phyloP scores from a whole-genome alignment of 257 asterid genomes.

The Mentha longifolia region DNA sequence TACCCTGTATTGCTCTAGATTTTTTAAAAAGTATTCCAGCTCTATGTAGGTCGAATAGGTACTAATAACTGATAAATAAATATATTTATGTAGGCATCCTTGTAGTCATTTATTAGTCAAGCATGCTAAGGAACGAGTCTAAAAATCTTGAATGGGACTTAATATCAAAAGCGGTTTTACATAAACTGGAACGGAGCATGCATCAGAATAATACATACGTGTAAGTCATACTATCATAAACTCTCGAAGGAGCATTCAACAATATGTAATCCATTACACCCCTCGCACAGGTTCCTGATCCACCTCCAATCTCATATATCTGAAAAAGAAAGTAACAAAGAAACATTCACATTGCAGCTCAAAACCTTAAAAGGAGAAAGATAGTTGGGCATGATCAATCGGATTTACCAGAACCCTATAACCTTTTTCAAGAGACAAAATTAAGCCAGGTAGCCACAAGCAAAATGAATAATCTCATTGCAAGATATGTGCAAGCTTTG shows the following conservation, averaged over 20 bases:
- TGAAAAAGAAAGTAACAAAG: slow-evolving; percentile 44
- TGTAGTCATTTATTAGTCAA: neutral
- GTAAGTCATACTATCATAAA: slow-evolving; percentile 83
- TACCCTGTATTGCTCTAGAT: slow-evolving; percentile 2
- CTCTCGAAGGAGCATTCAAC: slow-evolving; percentile 93
- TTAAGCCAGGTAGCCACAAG: no score
- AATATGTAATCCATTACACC: slow-evolving; percentile 94
- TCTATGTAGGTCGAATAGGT: slow-evolving; percentile 3
- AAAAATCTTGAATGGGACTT: slow-evolving; percentile 2
- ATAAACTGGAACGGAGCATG: slow-evolving; percentile 12
- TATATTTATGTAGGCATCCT: neutral
- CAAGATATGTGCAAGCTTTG: neutral
- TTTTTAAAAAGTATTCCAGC: slow-evolving; percentile 15
- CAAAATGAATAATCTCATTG: no score
- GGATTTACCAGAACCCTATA: neutral
- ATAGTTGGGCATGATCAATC: neutral
- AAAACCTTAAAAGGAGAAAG: neutral
- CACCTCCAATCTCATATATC: slow-evolving; percentile 99
- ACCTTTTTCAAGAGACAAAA: neutral
- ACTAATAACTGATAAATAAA: slow-evolving; percentile 9
- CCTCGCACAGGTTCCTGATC: slow-evolving; percentile 99
- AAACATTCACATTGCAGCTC: slow-evolving; percentile 15
- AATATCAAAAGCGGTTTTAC: slow-evolving; percentile 10
- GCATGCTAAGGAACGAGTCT: neutral
- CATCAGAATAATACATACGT: slow-evolving; percentile 54